phyloP scores from a whole-genome alignment of 108 stramenopile genomes.

The Skeletonema menzelii region DNA sequence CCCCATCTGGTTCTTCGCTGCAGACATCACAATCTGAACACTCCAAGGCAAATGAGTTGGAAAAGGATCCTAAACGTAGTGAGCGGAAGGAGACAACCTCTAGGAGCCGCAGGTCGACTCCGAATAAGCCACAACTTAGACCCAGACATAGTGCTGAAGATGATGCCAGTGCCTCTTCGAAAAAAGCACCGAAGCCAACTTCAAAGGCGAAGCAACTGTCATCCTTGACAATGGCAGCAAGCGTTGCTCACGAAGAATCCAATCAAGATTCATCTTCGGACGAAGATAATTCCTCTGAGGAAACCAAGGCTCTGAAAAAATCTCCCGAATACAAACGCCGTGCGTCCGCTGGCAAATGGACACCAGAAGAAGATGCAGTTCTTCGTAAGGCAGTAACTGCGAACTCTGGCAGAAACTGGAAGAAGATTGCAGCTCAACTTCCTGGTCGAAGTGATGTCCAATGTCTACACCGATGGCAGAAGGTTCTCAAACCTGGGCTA shows the following conservation, averaged over 20 bases:
- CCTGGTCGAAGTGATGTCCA: slow-evolving; percentile 91
- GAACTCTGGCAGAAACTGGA: slow-evolving; percentile 95
- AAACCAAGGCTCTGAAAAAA: slow-evolving; percentile 22
- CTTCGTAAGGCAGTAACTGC: slow-evolving; percentile 84
- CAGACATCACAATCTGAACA: background rate
- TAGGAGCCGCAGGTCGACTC: background rate
- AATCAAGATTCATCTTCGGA: background rate
- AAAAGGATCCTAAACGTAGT: background rate
- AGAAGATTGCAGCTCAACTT: slow-evolving; percentile 85
- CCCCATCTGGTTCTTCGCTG: background rate
- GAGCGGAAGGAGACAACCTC: background rate
- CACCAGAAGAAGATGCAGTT: slow-evolving; percentile 73
- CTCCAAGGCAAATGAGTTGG: background rate
- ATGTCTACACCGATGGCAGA: slow-evolving; percentile 99
- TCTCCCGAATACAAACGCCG: slow-evolving; percentile 65
- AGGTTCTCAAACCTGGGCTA: slow-evolving; percentile 96
- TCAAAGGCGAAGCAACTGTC: background rate
- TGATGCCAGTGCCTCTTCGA: background rate
- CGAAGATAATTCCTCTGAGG: slow-evolving; percentile 15
- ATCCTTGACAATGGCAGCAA: background rate
- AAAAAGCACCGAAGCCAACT: background rate
- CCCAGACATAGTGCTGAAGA: background rate
- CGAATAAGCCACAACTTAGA: background rate
- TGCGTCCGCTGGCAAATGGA: slow-evolving; percentile 89
- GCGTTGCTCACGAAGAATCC: background rate